Base-by-base conservation (phyloP, 202 grass and related monocot genomes). In the Digitaria exilis region DNA sequence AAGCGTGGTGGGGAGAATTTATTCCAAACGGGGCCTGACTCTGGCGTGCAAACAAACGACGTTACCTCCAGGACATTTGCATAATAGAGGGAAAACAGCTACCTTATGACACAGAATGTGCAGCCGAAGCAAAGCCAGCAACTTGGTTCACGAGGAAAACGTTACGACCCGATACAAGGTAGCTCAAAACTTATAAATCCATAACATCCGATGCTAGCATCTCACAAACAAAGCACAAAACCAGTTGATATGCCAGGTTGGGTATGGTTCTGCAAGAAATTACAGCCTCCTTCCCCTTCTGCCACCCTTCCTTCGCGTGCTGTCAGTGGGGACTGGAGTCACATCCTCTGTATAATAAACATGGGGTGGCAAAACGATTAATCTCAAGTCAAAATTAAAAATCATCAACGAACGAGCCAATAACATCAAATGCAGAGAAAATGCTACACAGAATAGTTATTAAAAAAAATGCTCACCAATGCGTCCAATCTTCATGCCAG, bases 401-500 rank as follows among this genome's bases (percentile, higher is more conserved):
- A 18, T 49, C 18, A 77, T 0, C 16, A 42, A 18, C 45, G 5
- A 6, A 60, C 55, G 15, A 7, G 9, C 0, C 65, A 0, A 16
- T 5, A 50, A 4, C 32, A 48, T 4, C 19, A 48, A 84, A 25
- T 22, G 7, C 44, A 48, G 19, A 55, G 57, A 52, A 28, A 29
- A 9, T 44, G 37, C 0, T 15, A 7, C 4, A 17, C 1, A 15
- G 13, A 30, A 14, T 15, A 16, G 6, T 31, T 62, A 60, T 16
- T 16, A 29, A 57, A 29, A 58, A 29, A 22, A 19, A 19, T 22
- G 70, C 73, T 87, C 85, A 94, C 91, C 94, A 73, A 97, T 97
- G 34, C 89, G 94, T 19, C 94, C 91, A 73, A 97, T 97, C 87
- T 94, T 97, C 91, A 97, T 97, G 67, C 91, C 94, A 80, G 94